Percentiles rank a stretch among this genome's conserved stretches.
These are phyloP conservation scores for Rubia balearica DNA, from an alignment of 305 asterid species.

Conservation along the genomic window DNA sequence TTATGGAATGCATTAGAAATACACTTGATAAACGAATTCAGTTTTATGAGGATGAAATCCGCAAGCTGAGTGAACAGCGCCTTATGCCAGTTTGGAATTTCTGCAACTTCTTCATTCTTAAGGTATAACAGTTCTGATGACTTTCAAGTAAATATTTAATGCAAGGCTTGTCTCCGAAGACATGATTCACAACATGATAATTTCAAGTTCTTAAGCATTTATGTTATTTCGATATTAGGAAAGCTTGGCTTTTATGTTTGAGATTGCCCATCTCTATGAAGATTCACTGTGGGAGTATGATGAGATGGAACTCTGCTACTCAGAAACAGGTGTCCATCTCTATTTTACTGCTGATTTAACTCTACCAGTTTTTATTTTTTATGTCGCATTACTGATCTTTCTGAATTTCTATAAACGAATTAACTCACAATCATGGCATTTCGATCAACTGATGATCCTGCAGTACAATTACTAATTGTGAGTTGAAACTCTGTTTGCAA, in stretches of 20 bases:
- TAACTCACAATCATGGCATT: neutral
- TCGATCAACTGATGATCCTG: neutral
- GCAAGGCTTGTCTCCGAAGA: neutral
- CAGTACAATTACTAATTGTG: neutral
- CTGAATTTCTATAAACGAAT: neutral
- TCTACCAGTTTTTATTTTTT: neutral
- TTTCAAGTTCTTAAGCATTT: neutral
- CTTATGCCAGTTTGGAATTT: conserved; percentile 98
- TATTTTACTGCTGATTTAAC: conserved; percentile 4
- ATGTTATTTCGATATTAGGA: conserved; percentile 41
- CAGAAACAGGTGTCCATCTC: conserved; percentile 71
- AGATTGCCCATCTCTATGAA: conserved; percentile 93
- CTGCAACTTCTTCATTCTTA: conserved; percentile 89
- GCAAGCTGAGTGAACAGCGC: conserved; percentile 96
- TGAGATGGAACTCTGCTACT: conserved; percentile 96
- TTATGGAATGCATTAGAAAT: conserved; percentile 82
- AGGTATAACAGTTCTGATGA: conserved; percentile 37
- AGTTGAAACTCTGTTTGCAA: conserved; percentile 1
- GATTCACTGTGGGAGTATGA: conserved; percentile 99
- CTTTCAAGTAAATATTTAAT: neutral
- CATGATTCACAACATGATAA: neutral
- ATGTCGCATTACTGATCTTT: neutral
- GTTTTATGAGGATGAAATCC: conserved; percentile 95
- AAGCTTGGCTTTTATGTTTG: conserved; percentile 98
- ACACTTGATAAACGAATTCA: conserved; percentile 90